Evolutionary conservation across 2,329 filamentous ascomycete species (phyloP), one percentile per base, ranked within the genome.

Genomic region (Clonostachys sp.): DNA sequence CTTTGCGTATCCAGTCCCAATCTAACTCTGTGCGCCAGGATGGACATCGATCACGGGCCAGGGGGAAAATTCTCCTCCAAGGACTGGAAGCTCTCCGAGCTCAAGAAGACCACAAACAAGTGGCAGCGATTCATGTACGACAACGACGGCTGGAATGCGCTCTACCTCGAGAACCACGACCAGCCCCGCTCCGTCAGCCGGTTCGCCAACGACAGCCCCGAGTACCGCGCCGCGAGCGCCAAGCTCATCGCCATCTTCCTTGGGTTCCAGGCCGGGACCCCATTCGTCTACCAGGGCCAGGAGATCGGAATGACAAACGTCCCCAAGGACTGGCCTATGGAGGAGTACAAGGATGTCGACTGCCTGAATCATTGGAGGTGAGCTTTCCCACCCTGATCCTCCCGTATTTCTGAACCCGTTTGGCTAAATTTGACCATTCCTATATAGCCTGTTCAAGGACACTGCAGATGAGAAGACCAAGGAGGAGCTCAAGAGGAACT

Each of bases 221-320:
- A 73, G 54, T 63, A 75, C 53, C 71, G 79, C 10, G 61, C 63
- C 9, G 58, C 66, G 7, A 75, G 78, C 16, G 77, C 77, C 10
- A 86, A 86, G 63, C 73, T 85, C 63, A 65, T 86, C 14, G 75
- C 81, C 17, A 68, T 78, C 9, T 73, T 83, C 51, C 69, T 82
- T 49, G 72, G 69, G 4, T 68, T 81, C 44, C 77, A 84, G 52
- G 72, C 77, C 3, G 84, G 83, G 14, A 86, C 84, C 0, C 71
- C 82, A 0, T 87, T 84, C 56, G 65, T 87, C n/a, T 87, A 85
- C 58, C 83, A 87, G 60, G 84, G 84, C 12, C 81, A 87, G 58
- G 84, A 87, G 62, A 70, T 87, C 34, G 84, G 81, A 16, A 85
- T 86, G 78, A 70, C 74, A 34, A 86, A 86, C 55, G 72, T 84